phyloP scores from a whole-genome alignment of 345 rosid genomes.

The Limnanthes douglasii region DNA sequence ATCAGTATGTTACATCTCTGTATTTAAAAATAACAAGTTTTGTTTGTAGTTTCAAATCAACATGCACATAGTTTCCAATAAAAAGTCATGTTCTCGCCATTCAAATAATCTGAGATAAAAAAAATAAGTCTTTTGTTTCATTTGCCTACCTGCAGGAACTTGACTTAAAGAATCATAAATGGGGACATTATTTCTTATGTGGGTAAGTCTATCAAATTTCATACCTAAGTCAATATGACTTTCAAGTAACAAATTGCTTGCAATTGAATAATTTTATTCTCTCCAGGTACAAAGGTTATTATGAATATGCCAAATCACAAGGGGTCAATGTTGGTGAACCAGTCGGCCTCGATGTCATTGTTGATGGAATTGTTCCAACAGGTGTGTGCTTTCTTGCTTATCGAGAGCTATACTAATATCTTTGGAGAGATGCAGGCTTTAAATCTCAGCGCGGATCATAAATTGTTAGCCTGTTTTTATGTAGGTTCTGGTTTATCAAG shows the following conservation, averaged over 20 bases:
- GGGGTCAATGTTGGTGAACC: conserved; percentile 53
- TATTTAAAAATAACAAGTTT: too few relatives aligned
- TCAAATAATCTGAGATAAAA: too few relatives aligned
- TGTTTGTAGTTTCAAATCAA: too few relatives aligned
- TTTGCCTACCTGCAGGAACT: conserved; percentile 41
- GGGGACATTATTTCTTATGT: conserved; percentile 95
- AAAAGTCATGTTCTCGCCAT: too few relatives aligned
- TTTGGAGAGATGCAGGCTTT: too few relatives aligned
- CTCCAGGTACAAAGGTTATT: conserved; percentile 71
- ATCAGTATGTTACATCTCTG: too few relatives aligned
- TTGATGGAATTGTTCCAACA: conserved; percentile 95
- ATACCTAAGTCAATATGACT: background rate
- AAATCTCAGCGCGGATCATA: background rate
- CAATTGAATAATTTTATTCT: background rate
- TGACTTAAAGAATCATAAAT: conserved; percentile 77
- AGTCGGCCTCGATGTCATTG: conserved; percentile 75
- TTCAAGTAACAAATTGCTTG: background rate
- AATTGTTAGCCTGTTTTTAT: conserved; percentile 2
- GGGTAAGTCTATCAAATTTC: conserved; percentile 49
- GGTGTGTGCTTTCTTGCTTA: too few relatives aligned
- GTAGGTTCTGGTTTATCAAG: conserved; percentile 92
- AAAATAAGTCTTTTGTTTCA: too few relatives aligned
- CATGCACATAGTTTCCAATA: too few relatives aligned
- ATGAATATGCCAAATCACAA: conserved; percentile 61
- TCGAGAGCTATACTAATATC: too few relatives aligned